Evolutionary conservation across 495 filamentous ascomycete genomes (phyloP), one percentile per base, ranked within the genome.

Genomic region (Aspergillus baeticus): DNA sequence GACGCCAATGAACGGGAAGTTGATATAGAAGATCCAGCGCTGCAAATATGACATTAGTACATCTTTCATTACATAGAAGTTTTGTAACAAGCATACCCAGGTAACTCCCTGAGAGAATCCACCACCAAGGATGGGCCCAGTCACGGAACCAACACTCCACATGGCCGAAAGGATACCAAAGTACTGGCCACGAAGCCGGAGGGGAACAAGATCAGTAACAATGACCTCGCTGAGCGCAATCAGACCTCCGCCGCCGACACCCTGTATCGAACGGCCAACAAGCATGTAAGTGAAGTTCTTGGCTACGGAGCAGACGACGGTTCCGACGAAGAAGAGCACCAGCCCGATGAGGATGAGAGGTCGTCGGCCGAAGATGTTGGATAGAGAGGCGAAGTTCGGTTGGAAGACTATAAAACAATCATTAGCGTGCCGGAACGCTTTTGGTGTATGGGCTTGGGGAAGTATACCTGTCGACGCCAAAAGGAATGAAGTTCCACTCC

Each of bases 231-330:
- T 80, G 55, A 90, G 63, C 6, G 79, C 76, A 15, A 89, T 76
- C 35, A 92, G 72, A 0, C 88, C 88, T n/a, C 88, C 87, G 22
- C 85, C 87, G 8, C 88, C 88, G 18, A 88, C 66, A 39, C 88
- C 88, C 55, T 90, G 87, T 18, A 91, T 78, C 0, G 80, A 76
- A 7, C 88, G 77, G 3, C 86, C 86, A 31, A 86, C 76, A 11
- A 90, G 77, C 62, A 92, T 78, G 29, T 82, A 65, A 4, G 80
- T 83, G 63, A 90, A 89, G 62, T 84, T 75, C 15, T 81, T 75
- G 2, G 77, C 62, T 63, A 78, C 59, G 65, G 84, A 82, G 3
- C 71, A 75, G 15, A 87, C 57, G 15, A 87, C 73, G 2, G 84
- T 77, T 0, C 86, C 87, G 6, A 75, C 68, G 8, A 72, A 69